Conservation (phyloP, 2,329 filamentous ascomycete genomes). For the Botrytis fabae region DNA sequence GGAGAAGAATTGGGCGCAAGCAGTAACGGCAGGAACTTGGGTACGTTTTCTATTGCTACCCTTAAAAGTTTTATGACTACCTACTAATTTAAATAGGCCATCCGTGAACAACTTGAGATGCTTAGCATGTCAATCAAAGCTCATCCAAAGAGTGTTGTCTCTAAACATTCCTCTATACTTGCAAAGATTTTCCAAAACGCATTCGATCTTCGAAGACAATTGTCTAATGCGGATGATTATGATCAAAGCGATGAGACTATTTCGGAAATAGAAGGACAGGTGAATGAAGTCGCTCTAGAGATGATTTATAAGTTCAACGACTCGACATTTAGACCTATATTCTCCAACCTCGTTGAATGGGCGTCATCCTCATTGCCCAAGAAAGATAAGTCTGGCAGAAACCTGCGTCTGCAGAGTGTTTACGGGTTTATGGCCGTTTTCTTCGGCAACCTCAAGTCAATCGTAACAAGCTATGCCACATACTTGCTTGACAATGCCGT, state of each 20-base stretch:
- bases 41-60: constrained; percentile 47
- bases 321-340: constrained; percentile 87
- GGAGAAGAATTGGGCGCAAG: constrained; percentile 68
- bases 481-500: constrained; percentile 79
- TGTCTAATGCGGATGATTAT: constrained; percentile 48
- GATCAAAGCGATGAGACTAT: constrained; percentile 50
- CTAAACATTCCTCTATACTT: constrained; percentile 71
- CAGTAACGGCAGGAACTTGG: constrained; percentile 60
- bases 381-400: constrained; percentile 58
- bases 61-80: not conserved
- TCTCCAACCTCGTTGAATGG: constrained; percentile 84
- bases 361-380: constrained; percentile 60
- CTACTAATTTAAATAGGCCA: constrained; percentile 50
- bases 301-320: constrained; percentile 98
- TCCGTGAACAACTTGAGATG: constrained; percentile 67
- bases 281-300: constrained; percentile 74
- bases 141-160: constrained; percentile 75
- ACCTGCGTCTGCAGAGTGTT: constrained; percentile 69
- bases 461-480: constrained; percentile 87
- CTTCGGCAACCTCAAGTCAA: constrained; percentile 85
- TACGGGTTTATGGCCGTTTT: constrained; percentile 80
- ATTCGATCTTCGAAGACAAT: constrained; percentile 65
- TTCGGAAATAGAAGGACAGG: constrained; percentile 59
- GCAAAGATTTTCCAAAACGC: constrained; percentile 61
- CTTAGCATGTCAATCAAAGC: constrained; percentile 72